These are phyloP conservation scores for Fusarium domesticum DNA, from an alignment of 2,329 filamentous ascomycete species.

Conservation along the genomic window DNA sequence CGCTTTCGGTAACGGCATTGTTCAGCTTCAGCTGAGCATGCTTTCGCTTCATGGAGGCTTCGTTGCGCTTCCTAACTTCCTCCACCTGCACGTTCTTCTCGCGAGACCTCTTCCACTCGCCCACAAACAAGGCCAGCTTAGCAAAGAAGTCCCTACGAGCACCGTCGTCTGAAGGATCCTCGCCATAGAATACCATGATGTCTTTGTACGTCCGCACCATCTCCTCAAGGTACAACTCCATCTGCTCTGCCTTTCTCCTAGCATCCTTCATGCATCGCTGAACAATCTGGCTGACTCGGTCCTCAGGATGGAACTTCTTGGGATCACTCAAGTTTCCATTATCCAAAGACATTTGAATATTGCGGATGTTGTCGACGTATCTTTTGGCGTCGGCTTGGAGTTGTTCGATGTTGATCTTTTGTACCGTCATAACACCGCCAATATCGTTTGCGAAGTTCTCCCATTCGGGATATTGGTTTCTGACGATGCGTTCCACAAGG, in stretches of 20 bases:
- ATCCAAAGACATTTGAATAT: constrained; percentile 88
- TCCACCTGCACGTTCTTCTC: constrained; percentile 88
- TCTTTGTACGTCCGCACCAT: constrained; percentile 90
- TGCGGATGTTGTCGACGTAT: constrained; percentile 93
- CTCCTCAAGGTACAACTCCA: constrained; percentile 89
- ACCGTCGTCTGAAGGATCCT: constrained; percentile 88
- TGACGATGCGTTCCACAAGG: constrained; percentile 91
- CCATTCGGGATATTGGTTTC: constrained; percentile 95
- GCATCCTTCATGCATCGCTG: constrained; percentile 97
- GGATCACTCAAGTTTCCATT: constrained; percentile 92
- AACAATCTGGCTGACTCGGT: constrained; percentile 87
- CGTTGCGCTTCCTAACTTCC: constrained; percentile 79
- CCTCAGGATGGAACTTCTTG: constrained; percentile 96
- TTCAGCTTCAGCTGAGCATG: constrained; percentile 64
- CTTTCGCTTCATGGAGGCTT: constrained; percentile 90
- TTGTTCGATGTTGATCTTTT: constrained; percentile 95
- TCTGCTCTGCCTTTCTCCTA: constrained; percentile 89
- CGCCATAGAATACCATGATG: constrained; percentile 94
- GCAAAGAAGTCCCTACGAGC: constrained; percentile 93
- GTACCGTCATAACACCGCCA: constrained; percentile 67
- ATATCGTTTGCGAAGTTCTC: constrained; percentile 87
- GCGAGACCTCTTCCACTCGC: constrained; percentile 92
- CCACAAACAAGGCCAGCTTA: constrained; percentile 85
- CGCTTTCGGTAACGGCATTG: constrained; percentile 49
- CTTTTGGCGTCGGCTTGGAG: constrained; percentile 81